These are phyloP conservation scores for Xylaria hypoxylon DNA, from an alignment of 2,329 filamentous ascomycete species.

Conservation along the genomic window DNA sequence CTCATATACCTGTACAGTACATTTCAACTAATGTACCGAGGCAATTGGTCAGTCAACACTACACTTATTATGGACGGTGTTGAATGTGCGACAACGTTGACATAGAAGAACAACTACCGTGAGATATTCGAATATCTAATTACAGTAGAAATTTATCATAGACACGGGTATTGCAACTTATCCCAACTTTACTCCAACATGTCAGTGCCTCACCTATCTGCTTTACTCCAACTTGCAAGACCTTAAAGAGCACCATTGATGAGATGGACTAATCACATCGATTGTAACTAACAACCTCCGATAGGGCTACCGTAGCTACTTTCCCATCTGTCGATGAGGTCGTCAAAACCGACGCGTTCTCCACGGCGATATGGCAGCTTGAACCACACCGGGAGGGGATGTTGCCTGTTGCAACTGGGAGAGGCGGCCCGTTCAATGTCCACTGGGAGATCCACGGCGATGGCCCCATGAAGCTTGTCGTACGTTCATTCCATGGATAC, in stretches of 20 bases:
- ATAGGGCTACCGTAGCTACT: conserved; percentile 26
- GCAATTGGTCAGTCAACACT: no score
- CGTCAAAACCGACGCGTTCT: conserved; percentile 71
- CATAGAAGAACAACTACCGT: neutral
- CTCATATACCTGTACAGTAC: no score
- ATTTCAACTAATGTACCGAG: no score
- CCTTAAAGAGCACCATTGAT: neutral
- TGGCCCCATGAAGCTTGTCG: conserved; percentile 77
- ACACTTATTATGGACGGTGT: no score
- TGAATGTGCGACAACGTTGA: neutral
- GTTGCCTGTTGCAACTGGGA: conserved; percentile 72
- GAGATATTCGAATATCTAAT: neutral
- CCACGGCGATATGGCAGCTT: conserved; percentile 75
- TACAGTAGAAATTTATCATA: neutral
- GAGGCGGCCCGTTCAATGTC: conserved; percentile 81
- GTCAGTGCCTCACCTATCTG: conserved; percentile 15
- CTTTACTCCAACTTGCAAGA: neutral
- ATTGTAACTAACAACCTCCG: conserved; percentile 5
- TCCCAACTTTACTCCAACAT: conserved; percentile 4
- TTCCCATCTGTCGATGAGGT: conserved; percentile 49
- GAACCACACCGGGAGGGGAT: conserved; percentile 72
- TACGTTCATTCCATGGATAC: conserved; percentile 60
- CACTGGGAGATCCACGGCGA: conserved; percentile 84
- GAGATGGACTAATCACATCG: neutral
- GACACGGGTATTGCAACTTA: neutral